Conservation (phyloP, 2,329 filamentous ascomycete genomes). For the Neofusicoccum kwambonambiense region DNA sequence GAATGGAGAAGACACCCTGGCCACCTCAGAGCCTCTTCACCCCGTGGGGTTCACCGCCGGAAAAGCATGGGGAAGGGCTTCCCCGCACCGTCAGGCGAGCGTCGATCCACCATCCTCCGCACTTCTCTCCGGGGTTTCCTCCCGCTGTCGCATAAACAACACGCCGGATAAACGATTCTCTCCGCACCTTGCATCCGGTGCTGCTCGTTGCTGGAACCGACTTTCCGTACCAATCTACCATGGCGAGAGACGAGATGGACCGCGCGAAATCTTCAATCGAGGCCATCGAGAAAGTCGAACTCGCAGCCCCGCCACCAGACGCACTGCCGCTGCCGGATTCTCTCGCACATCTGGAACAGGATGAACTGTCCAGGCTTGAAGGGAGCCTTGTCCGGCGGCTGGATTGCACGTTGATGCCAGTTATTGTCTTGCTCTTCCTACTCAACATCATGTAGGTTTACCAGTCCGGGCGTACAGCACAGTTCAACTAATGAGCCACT, state of each 20-base stretch:
- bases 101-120: neutral
- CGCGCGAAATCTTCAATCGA: neutral
- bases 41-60: neutral
- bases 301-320: neutral
- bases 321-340: neutral
- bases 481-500: neutral
- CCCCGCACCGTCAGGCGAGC: neutral
- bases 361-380: conserved; percentile 9
- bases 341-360: neutral
- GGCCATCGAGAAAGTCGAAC: neutral
- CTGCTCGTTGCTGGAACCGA: too few species aligned
- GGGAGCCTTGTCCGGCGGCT: conserved; percentile 21
- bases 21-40: too few species aligned
- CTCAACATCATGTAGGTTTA: conserved; percentile 10
- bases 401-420: conserved; percentile 17
- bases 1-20: too few species aligned
- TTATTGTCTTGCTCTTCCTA: conserved; percentile 13
- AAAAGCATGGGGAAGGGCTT: neutral
- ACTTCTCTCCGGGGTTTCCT: neutral
- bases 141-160: neutral
- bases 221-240: neutral
- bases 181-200: too few species aligned
- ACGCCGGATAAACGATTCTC: too few species aligned
- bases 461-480: neutral
- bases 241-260: neutral